Base-by-base conservation (phyloP, 148 eudicot genomes). In the Heliamphora exappendiculata region DNA sequence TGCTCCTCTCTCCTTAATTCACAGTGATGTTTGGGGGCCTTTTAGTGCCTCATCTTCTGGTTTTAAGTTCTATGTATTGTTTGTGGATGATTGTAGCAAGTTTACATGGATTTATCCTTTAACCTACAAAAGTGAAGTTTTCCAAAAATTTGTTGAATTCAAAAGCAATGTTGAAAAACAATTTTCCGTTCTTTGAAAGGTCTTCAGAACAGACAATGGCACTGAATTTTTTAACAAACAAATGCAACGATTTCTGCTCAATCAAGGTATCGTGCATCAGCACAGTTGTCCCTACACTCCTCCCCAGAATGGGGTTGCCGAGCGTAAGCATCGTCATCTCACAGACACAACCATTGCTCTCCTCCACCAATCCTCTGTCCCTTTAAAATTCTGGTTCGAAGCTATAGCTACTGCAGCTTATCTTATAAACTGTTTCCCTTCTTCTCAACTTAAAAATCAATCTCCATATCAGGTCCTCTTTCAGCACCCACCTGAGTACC, bases 361-460 rank as follows among this genome's bases (percentile, higher is more conserved):
- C 0, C 1, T 58, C 2, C 33, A 26, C 24, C 63, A 58, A 0
- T 10, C 63, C 3, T 22, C 16, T 58, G 9, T 58, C 4, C 63
- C 63, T 2, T 1, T 58, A 0, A 1, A 1, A 1, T 58, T 1
- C 10, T 58, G 34, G 63, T 58, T 58, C 9, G 63, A 58, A 22
- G 63, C 34, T 0, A 2, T 58, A 7, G 33, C 63, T 1, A 58
- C 63, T 17, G 20, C 63, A 8, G 11, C 11, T 3, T 22, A 7
- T 8, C 4, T 58, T 0, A 58, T 58, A 7, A 58, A 58, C 4
- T 2, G 63, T 0, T 4, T 58, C 0, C 34, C 12, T 1, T n/a
- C 28, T 24, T 22, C 13, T 1, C 2, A 12, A 0, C 13, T 7
- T 1, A 1, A 7, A 0, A 1, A 57, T 7, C 0, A 5, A 1